Base-by-base conservation (phyloP, 495 filamentous ascomycete genomes). In the Daldinia bambusicola region DNA sequence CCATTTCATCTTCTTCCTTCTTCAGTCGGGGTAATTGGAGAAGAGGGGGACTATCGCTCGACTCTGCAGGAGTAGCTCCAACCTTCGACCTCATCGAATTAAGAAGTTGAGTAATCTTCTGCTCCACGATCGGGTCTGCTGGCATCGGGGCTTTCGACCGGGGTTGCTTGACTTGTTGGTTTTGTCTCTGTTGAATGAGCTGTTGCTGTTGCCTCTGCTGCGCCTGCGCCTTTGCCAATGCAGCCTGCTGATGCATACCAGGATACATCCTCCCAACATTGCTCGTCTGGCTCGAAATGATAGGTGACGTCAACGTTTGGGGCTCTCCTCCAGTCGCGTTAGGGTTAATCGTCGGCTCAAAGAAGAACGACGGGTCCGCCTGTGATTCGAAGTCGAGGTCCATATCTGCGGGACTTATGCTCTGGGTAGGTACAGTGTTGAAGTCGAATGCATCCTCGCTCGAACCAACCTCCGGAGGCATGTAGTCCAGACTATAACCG, bases 1-100 rank as follows among this genome's bases (percentile, higher is more conserved):
- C 95, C 95, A 99, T 98, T 32, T 98, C 95, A 60, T 95, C 93
- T 76, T 97, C 93, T 43, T 97, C 92, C 85, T 98, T 99, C 76
- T 83, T 84, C 12, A 80, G 76, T 43, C 87, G 82, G 40, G 84
- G 79, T 38, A 88, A 76, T 74, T 92, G 88, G 38, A 87, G 80
- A 53, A 89, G 82, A 34, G 88, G 83, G 8, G 80, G 72, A 1
- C 81, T 76, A 1, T 81, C 80, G 1, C 82, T 82, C 52, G 84
- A 83, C 52, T 89, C 87, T 0, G 86, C 82, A 6, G 83, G 75
- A 55, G 83, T 80, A 55, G 85, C 53, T n/a, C 63, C 59, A 6
- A 63, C 88, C 72, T 84, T 89, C 30, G 92, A 86, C 66, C 92
- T 87, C 90, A 96, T 96, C 70, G 91, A 90, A 79, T 91, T 91